Base-by-base conservation (phyloP, 164 flowering plant species). In the Stephania japonica region DNA sequence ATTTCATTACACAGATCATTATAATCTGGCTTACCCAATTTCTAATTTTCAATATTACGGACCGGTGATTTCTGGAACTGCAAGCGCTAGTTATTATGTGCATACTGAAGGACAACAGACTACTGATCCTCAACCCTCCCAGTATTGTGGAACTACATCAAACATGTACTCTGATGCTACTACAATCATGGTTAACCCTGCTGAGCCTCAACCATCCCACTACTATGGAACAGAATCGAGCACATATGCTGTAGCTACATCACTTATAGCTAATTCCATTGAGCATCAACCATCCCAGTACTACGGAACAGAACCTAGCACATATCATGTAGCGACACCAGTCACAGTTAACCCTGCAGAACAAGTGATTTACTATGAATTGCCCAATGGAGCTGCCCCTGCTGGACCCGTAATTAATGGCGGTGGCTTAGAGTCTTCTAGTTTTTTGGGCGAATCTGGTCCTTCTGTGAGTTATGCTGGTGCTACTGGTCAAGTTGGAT, bases 21-120 rank as follows among this genome's bases (percentile, higher is more conserved):
- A 86, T 76, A 83, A 65, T 69, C 19, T 83, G 27, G 25, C 86
- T 7, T 90, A 84, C 71, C 75, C 89, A 32, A 80, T 68, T 49
- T 67, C 90, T 21, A 76, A 70, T 73, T 81, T 75, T 78, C 80
- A 79, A 14, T 91, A 85, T 80, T 89, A 88, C 80, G 89, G 80
- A n/a, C 86, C 84, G 23, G 19, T 86, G 18, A 47, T 73, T 42
- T 10, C 84, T 72, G 88, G 78, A 56, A 78, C 79, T 63, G 70
- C 86, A 24, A 78, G 70, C 61, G 68, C 76, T 74, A 82, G 75
- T 41, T 83, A 85, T 42, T 91, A 90, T 80, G 83, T 82, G 24
- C 86, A 79, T 74, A 50, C 76, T 65, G 94, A 86, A 77, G 87
- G 77, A 70, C 66, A 65, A 70, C 93, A 85, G 70, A 75, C 82